phyloP scores from a whole-genome alignment of 345 rosid genomes.

The Populus deltoides region DNA sequence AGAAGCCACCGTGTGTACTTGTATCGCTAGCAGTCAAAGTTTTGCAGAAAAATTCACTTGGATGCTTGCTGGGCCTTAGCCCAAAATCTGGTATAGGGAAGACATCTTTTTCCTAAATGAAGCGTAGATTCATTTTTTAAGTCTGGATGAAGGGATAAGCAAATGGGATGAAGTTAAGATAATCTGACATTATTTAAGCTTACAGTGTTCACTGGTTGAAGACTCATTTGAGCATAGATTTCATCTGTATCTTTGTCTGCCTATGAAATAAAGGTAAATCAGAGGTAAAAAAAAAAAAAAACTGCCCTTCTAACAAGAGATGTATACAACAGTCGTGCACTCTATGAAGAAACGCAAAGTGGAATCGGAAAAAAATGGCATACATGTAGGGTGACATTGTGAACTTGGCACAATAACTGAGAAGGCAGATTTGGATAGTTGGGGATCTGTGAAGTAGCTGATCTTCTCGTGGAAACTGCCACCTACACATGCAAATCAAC shows the following conservation, averaged over 20 bases:
- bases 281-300: not conserved
- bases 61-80: conserved; percentile 77
- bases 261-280: conserved; percentile 33
- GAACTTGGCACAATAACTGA: conserved; percentile 97
- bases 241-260: conserved; percentile 96
- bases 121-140: not conserved
- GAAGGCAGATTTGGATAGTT: conserved; percentile 94
- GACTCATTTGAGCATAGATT: conserved; percentile 94
- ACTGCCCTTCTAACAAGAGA: not conserved
- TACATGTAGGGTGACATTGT: conserved; percentile 84
- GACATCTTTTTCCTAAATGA: conserved; percentile 77
- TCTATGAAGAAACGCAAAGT: not conserved
- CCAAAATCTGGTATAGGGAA: conserved; percentile 89
- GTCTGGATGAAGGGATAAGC: not conserved
- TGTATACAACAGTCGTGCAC: not conserved
- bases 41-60: conserved; percentile 92
- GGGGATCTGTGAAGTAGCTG: conserved; percentile 87
- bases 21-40: conserved; percentile 95
- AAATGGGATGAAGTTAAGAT: not conserved
- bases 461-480: conserved; percentile 83
- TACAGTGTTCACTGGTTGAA: conserved; percentile 90
- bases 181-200: conserved; percentile 22
- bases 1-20: conserved; percentile 99
- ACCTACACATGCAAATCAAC: conserved; percentile 42
- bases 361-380: conserved; percentile 11